Conservation (phyloP, 176 grass and related monocot genomes). For the Hordeum marinum region DNA sequence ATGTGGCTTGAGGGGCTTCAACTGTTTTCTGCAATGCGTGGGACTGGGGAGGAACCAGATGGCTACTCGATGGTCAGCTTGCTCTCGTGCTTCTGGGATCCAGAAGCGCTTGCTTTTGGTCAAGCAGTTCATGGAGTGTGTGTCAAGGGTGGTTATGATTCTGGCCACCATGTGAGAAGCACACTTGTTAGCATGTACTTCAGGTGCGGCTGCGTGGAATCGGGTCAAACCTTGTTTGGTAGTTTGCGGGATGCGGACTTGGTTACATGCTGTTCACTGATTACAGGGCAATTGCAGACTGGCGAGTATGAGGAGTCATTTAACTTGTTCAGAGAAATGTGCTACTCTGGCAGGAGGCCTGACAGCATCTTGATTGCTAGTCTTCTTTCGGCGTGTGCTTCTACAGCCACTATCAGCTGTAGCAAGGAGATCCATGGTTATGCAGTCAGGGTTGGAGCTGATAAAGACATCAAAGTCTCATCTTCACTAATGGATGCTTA, state of each 20-base stretch:
- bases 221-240: slow-evolving; percentile 33
- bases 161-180: slow-evolving; percentile 51
- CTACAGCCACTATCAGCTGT: slow-evolving; percentile 17
- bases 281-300: slow-evolving; percentile 41
- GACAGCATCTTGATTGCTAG: slow-evolving; percentile 49
- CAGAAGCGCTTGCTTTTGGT: slow-evolving; percentile 22
- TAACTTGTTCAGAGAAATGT: slow-evolving; percentile 46
- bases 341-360: slow-evolving; percentile 33
- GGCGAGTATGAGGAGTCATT: slow-evolving; percentile 34
- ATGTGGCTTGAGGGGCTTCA: slow-evolving; percentile 49
- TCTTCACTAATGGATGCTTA: slow-evolving; percentile 62
- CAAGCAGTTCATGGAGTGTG: slow-evolving; percentile 47
- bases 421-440: slow-evolving; percentile 54
- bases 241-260: slow-evolving; percentile 36
- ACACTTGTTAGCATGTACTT: slow-evolving; percentile 60
- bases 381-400: slow-evolving; percentile 54
- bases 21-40: slow-evolving; percentile 38
- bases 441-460: slow-evolving; percentile 28
- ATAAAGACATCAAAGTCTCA: slow-evolving; percentile 33
- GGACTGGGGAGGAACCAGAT: slow-evolving; percentile 29
- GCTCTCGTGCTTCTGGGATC: slow-evolving; percentile 46
- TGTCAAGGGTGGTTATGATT: slow-evolving; percentile 52
- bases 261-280: slow-evolving; percentile 64
- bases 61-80: slow-evolving; percentile 61
- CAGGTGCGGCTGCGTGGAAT: slow-evolving; percentile 36